Base-by-base conservation (phyloP, 2,329 filamentous ascomycete genomes). In the Helminthosporium solani region DNA sequence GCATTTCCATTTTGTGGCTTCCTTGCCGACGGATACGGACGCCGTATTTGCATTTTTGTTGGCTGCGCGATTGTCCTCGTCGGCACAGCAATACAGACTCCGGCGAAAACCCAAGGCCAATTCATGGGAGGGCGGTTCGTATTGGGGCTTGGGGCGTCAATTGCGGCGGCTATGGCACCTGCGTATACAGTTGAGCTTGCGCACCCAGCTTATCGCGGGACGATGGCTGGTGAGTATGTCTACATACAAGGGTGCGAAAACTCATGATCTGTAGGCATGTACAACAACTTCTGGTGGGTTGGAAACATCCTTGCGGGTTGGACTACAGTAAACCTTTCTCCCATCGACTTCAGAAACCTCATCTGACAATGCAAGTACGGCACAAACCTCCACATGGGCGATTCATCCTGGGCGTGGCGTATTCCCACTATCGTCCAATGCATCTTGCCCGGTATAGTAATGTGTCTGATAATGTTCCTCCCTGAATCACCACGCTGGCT, bases 401-500 rank as follows among this genome's bases (percentile, higher is more conserved):
- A 73, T 14, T 72, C 56, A 11, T 75, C 73, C 27, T 67, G 62
- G 51, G 75, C 80, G 0, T 86, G 84, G 84, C 71, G 78, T 28
- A 72, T 66, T 2, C 69, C 69, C 35, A 64, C 55, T 21, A 27
- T 68, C 34, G 51, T 68, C 33, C 55, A 67, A 43, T 64, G 63
- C 44, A 51, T 61, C 34, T 45, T 66, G 9, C 61, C 64, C 1
- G 46, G 48, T 9, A 54, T 81, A 2, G 74, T 80, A 27, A 73
- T 78, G 57, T 44, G 64, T 31, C 57, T 75, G 3, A 70, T 78
- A n/a, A 76, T 75, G 54, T 75, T 82, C 50, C 70, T 84, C 3
- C 81, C 82, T 0, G 81, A 85, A 53, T 81, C 79, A 0, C 82
- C 82, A 1, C 69, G 81, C 44, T 84, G 80, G 80, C 70, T 83